Conservation (phyloP, 2,329 filamentous ascomycete genomes). For the Didymella pinodella region DNA sequence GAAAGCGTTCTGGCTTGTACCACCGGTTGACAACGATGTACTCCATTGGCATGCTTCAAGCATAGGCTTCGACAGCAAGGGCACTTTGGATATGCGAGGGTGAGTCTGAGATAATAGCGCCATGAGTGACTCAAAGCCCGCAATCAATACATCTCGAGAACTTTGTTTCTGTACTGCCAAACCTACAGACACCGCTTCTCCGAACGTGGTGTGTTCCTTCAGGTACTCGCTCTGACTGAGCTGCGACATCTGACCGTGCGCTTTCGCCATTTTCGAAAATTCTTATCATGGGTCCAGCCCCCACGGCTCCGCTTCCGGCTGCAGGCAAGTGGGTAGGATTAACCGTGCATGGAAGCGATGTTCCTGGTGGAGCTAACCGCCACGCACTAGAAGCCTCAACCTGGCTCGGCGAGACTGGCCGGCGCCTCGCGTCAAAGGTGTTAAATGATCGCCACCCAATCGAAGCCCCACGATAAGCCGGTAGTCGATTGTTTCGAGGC, state of each 20-base stretch:
- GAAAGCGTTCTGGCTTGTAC: constrained; percentile 15
- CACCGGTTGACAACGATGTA: constrained; percentile 14
- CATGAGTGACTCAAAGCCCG: constrained; percentile 4
- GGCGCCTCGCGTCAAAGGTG: constrained; percentile 6
- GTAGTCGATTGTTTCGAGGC: constrained; percentile 19
- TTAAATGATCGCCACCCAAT: constrained; percentile 17
- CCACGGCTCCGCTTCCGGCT: constrained; percentile 22
- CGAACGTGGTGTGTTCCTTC: constrained; percentile 5
- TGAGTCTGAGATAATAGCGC: constrained; percentile 5
- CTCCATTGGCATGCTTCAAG: constrained; percentile 5
- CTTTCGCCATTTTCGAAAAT: constrained; percentile 14
- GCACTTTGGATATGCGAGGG: neutral
- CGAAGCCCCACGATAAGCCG: constrained; percentile 18
- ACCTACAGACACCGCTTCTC: constrained; percentile 18
- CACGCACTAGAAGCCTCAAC: constrained; percentile 23
- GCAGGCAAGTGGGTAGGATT: constrained; percentile 21
- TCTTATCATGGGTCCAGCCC: constrained; percentile 24
- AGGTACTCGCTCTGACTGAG: constrained; percentile 4
- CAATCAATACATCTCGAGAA: constrained; percentile 4
- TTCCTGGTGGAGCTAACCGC: constrained; percentile 22
- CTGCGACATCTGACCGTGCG: constrained; percentile 9
- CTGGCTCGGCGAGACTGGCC: constrained; percentile 24
- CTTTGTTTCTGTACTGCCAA: constrained; percentile 5
- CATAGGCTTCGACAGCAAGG: constrained; percentile 15
- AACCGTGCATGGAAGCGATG: constrained; percentile 26